Percentiles rank a stretch among this genome's conserved stretches.
phyloP scores from a whole-genome alignment of 345 rosid genomes.

The Garcia nutans region DNA sequence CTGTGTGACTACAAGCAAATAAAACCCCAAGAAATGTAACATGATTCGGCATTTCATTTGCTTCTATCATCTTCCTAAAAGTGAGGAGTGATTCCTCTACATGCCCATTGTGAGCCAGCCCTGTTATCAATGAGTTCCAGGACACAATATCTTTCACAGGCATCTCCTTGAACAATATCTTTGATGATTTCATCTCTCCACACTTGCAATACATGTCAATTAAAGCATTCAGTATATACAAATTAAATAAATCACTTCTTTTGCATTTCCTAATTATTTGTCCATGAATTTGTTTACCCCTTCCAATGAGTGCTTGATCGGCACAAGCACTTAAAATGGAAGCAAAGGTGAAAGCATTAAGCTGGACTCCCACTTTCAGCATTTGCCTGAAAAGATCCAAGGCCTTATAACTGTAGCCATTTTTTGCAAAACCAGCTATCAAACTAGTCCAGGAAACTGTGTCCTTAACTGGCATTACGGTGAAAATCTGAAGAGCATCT shows the following conservation, averaged over 20 bases:
- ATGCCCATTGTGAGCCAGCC: conserved; percentile 45
- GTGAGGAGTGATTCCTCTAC: conserved; percentile 33
- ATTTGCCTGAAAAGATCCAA: conserved; percentile 37
- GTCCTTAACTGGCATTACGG: conserved; percentile 37
- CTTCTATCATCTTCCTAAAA: conserved; percentile 33
- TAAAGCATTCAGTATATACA: conserved; percentile 36
- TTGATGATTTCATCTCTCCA: conserved; percentile 41
- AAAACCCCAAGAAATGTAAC: conserved; percentile 57
- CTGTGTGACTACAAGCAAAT: conserved; percentile 43
- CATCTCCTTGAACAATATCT: conserved; percentile 51
- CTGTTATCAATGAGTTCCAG: conserved; percentile 52
- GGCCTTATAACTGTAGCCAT: conserved; percentile 34
- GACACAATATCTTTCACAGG: conserved; percentile 48
- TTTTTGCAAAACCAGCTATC: conserved; percentile 40
- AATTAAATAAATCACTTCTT: conserved; percentile 51
- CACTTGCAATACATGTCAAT: conserved; percentile 52
- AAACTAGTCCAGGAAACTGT: conserved; percentile 44
- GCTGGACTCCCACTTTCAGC: conserved; percentile 37
- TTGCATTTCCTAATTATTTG: conserved; percentile 34
- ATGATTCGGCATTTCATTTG: conserved; percentile 41
- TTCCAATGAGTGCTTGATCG: conserved; percentile 37
- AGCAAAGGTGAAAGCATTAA: conserved; percentile 41
- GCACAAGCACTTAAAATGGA: conserved; percentile 53
- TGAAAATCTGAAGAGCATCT: conserved; percentile 38
- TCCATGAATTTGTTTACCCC: conserved; percentile 49